Percentiles rank a stretch among this genome's conserved stretches.
Evolutionary conservation across 1,139 yeast genomes (phyloP).

Genomic region (Hyphopichia buzzinii): DNA sequence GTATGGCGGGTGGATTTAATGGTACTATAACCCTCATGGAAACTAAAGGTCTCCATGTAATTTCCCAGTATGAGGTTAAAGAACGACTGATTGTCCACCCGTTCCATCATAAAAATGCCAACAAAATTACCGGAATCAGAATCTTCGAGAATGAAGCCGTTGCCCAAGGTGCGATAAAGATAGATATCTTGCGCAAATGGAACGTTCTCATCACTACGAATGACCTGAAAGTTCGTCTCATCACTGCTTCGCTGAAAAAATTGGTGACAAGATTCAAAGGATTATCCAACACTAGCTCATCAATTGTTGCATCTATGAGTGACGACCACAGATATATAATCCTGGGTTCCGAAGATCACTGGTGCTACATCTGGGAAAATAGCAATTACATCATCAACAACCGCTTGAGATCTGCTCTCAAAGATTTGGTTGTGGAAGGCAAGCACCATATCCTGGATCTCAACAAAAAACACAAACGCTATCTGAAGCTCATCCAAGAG

Average conservation of each 20-base stretch:
- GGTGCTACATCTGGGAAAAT: constrained; percentile 70
- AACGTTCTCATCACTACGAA: constrained; percentile 63
- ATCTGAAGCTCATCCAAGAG: constrained; percentile 30
- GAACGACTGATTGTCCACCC: constrained; percentile 25
- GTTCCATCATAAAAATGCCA: constrained; percentile 29
- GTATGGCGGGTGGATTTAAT: constrained; percentile 78
- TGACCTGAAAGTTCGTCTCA: constrained; percentile 74
- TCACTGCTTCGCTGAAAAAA: constrained; percentile 54
- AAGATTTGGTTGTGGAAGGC: constrained; percentile 36
- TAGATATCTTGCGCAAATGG: constrained; percentile 26
- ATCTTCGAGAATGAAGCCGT: constrained; percentile 22
- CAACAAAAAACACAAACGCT: constrained; percentile 29
- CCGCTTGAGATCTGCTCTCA: constrained; percentile 31
- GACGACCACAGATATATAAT: constrained; percentile 54
- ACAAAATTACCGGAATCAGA: constrained; percentile 42
- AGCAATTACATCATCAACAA: constrained; percentile 42
- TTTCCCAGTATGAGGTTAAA: constrained; percentile 53
- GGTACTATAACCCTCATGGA: constrained; percentile 66
- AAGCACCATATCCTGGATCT: constrained; percentile 33
- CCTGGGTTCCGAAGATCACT: constrained; percentile 67
- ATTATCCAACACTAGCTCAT: constrained; percentile 63
- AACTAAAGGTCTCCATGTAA: constrained; percentile 60
- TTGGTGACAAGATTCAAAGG: constrained; percentile 75
- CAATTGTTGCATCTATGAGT: constrained; percentile 64
- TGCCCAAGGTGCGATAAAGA: constrained; percentile 3